Evolutionary conservation across 495 filamentous ascomycete genomes (phyloP), one percentile per base, ranked within the genome.

Genomic region (Emericellopsis terricola): DNA sequence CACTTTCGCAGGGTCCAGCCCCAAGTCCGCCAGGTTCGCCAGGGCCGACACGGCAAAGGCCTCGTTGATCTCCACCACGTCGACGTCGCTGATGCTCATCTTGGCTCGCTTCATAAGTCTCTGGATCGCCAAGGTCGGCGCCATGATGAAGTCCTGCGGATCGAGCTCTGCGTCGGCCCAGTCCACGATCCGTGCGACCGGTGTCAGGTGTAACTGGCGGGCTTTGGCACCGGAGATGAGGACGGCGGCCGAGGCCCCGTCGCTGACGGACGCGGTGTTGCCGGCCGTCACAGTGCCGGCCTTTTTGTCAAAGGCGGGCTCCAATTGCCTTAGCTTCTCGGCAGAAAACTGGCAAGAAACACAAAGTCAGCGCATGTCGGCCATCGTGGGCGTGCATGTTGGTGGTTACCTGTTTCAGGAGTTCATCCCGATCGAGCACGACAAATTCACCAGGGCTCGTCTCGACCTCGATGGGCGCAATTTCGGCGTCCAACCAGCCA

Each of bases 41-140:
- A 96, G 61, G 11, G 89, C 86, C 28, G 96, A 89, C 15, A 97
- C 89, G 27, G 78, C 83, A 67, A 97, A 97, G 4, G 89, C 89
- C 61, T 97, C 89, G 57, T 97, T 97, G 65, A 97, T 94, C 67
- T 97, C 89, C 47, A 86, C 94, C 41, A 74, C 85, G 46, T 94
- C 86, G 31, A 97, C 68, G 24, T 75, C 59, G 30, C 76, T 65
- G 43, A 74, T 68, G 21, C 71, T 65, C 32, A 94, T 55, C 37
- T 74, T 73, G 24, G 89, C 89, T 55, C 96, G 86, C 64, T 79
- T 79, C 40, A 96, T 69, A 8, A 89, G 89, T 65, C 94, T 94
- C 38, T 89, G 89, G 36, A 97, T 89, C 17, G 89, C 89, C 31
- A 96, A 65, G n/a, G 89, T 69, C 15, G 89, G 89, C 4, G 89